Evolutionary conservation across 108 stramenopile species (phyloP).

Genomic region (Skeletonema potamos): DNA sequence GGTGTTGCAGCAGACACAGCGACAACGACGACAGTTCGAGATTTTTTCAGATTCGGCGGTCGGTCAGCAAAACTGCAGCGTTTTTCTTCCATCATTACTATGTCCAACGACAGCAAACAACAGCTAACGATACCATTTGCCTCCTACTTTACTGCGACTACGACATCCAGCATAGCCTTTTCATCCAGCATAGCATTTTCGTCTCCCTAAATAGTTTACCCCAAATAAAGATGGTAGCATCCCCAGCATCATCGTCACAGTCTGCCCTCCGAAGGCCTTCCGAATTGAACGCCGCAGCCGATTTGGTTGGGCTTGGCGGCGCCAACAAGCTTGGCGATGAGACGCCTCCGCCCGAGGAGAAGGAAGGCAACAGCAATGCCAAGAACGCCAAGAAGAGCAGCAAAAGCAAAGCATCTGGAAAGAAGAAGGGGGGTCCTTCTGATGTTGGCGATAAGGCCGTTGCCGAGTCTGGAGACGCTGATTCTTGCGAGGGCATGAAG

Average conservation of each 20-base stretch:
- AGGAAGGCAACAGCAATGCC: neutral
- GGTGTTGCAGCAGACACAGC: too few relatives aligned
- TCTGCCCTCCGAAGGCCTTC: neutral
- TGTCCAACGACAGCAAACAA: too few relatives aligned
- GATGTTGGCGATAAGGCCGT: neutral
- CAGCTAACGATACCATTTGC: too few relatives aligned
- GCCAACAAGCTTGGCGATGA: neutral
- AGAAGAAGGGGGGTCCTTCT: neutral
- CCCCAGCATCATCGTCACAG: neutral
- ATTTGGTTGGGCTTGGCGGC: conserved; percentile 10
- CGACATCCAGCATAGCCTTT: too few relatives aligned
- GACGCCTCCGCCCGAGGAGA: neutral
- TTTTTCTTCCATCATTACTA: too few relatives aligned
- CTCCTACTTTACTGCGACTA: too few relatives aligned
- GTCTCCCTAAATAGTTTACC: too few relatives aligned
- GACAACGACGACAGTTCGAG: too few relatives aligned
- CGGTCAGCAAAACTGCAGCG: too few relatives aligned
- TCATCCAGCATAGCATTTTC: too few relatives aligned
- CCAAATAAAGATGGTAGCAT: neutral
- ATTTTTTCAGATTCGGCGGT: too few relatives aligned
- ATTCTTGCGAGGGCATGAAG: neutral
- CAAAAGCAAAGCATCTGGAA: neutral
- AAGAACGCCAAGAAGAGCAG: neutral
- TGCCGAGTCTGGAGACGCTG: too few relatives aligned
- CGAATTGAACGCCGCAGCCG: conserved; percentile 10